Conservation (phyloP, 2,329 filamentous ascomycete species). For the Neopestalotiopsis sp. region DNA sequence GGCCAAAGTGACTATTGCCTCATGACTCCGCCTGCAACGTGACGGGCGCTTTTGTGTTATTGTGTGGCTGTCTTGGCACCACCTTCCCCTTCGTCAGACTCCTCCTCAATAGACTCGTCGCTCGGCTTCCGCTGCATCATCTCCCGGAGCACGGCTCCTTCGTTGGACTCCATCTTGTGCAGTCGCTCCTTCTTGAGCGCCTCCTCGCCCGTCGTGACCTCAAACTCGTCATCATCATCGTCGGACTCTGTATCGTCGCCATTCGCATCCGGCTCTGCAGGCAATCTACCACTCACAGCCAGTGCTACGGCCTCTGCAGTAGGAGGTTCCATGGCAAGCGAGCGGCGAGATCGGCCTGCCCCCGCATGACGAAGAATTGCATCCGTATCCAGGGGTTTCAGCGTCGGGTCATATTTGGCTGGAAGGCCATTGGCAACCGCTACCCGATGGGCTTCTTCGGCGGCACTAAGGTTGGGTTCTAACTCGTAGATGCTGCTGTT, state of each 20-base stretch:
- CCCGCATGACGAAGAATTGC: conserved; percentile 29
- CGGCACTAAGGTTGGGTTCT: conserved; percentile 59
- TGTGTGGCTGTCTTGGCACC: conserved; percentile 37
- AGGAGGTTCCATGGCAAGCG: conserved; percentile 22
- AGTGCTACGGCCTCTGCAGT: conserved; percentile 30
- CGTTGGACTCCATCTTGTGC: conserved; percentile 36
- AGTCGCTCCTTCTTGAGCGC: conserved; percentile 48
- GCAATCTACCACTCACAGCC: conserved; percentile 41
- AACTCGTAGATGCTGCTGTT: conserved; percentile 59
- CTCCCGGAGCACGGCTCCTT: conserved; percentile 37
- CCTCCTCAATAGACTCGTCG: conserved; percentile 40
- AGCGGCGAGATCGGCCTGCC: conserved; percentile 24
- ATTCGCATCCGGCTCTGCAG: conserved; percentile 42
- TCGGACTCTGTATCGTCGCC: conserved; percentile 40
- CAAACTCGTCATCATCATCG: conserved; percentile 48
- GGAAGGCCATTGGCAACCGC: conserved; percentile 68
- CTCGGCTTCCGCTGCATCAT: conserved; percentile 33
- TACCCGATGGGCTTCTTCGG: conserved; percentile 69
- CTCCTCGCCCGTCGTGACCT: conserved; percentile 45
- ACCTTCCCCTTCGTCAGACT: conserved; percentile 39
- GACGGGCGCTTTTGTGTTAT: conserved; percentile 11
- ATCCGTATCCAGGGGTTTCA: conserved; percentile 57
- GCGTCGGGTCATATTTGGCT: conserved; percentile 67
- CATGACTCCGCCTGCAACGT: not conserved
- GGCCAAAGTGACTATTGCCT: not conserved